phyloP scores from a whole-genome alignment of 768 basidiomycete species.

The Chalciporus piperatus region DNA sequence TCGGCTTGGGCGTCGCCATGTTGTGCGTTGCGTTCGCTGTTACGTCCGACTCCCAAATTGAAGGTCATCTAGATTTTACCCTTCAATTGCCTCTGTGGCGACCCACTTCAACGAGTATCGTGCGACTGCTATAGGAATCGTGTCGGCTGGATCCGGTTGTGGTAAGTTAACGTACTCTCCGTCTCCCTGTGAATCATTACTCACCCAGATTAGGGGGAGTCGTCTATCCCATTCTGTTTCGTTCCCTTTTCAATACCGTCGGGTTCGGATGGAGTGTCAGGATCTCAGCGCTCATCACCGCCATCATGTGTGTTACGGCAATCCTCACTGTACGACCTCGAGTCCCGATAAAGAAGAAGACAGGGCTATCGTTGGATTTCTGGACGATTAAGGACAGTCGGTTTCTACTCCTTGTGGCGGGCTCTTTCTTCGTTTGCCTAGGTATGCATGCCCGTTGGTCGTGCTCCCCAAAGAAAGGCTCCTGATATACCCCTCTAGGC shows the following conservation, averaged over 20 bases:
- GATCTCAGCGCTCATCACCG: conserved; percentile 51
- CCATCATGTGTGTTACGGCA: conserved; percentile 45
- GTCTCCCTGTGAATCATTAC: conserved; percentile 18
- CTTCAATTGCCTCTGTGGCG: conserved; percentile 61
- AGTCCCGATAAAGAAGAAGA: conserved; percentile 14
- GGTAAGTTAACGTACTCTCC: conserved; percentile 39
- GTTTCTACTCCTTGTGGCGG: conserved; percentile 52
- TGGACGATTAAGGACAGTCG: conserved; percentile 42
- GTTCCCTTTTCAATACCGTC: conserved; percentile 48
- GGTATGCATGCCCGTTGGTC: conserved; percentile 39
- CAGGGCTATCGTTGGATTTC: conserved; percentile 21
- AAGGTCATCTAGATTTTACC: conserved; percentile 56
- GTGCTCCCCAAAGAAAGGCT: neutral
- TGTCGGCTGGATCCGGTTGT: conserved; percentile 64
- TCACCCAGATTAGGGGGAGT: conserved; percentile 52
- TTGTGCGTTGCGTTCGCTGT: conserved; percentile 42
- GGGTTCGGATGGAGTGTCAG: conserved; percentile 67
- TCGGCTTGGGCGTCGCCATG: conserved; percentile 63
- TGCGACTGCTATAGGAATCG: conserved; percentile 70
- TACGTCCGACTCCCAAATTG: conserved; percentile 4
- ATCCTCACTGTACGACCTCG: conserved; percentile 44
- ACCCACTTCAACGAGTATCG: conserved; percentile 65
- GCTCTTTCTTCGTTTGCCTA: conserved; percentile 58
- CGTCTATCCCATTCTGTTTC: conserved; percentile 64
- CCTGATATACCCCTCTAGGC: conserved; percentile 37